Conservation (phyloP, 2,329 filamentous ascomycete genomes). For the Cordyceps militaris region DNA sequence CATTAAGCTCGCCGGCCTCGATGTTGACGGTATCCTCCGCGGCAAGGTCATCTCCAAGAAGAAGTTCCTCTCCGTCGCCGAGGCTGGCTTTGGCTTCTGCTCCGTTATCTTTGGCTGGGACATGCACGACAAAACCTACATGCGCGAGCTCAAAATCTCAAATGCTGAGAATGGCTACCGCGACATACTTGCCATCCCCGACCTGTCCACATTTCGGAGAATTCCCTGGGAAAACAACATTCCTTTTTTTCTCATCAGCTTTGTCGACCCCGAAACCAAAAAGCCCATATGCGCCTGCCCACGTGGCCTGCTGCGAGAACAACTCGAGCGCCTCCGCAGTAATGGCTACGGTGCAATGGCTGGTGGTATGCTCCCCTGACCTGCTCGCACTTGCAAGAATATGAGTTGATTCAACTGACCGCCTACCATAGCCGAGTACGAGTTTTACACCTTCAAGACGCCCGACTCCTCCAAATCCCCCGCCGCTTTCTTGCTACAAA, state of each 20-base stretch:
- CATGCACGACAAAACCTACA: conserved; percentile 78
- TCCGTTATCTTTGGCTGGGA: conserved; percentile 83
- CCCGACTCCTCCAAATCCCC: conserved; percentile 59
- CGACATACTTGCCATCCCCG: conserved; percentile 66
- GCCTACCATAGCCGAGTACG: conserved; percentile 68
- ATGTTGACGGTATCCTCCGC: conserved; percentile 69
- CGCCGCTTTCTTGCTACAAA: conserved; percentile 64
- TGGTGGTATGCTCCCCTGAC: conserved; percentile 55
- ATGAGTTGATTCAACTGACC: background rate
- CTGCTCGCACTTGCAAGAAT: background rate
- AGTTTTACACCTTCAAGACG: conserved; percentile 85
- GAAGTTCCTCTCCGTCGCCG: conserved; percentile 70
- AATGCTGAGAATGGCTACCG: conserved; percentile 74
- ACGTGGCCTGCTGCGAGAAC: conserved; percentile 63
- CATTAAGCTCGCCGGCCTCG: conserved; percentile 57
- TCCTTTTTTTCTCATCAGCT: conserved; percentile 69
- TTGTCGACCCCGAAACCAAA: conserved; percentile 70
- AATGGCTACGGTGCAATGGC: conserved; percentile 79
- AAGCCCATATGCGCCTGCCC: conserved; percentile 71
- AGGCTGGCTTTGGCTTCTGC: conserved; percentile 76
- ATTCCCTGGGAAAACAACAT: conserved; percentile 76
- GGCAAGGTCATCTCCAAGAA: conserved; percentile 77
- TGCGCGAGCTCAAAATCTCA: conserved; percentile 66
- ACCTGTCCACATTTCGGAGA: conserved; percentile 61
- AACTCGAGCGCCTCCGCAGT: conserved; percentile 58